These are phyloP conservation scores for Paramecium sexaurelia DNA, from an alignment of 73 alveolate genomes.

Conservation along the genomic window DNA sequence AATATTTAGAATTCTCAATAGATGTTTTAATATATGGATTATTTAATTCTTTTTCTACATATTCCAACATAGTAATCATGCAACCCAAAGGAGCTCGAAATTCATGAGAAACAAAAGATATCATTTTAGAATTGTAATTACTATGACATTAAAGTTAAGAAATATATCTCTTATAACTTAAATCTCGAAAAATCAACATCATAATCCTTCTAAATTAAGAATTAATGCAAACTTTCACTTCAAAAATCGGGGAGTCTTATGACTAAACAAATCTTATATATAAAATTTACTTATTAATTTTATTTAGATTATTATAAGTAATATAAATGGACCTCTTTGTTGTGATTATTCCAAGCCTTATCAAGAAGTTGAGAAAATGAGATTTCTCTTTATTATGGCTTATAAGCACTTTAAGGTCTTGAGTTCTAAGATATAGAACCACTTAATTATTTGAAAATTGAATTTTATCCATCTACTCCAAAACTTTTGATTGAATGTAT, in stretches of 20 bases:
- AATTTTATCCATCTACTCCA: not conserved
- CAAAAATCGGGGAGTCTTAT: not conserved
- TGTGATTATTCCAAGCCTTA: not conserved
- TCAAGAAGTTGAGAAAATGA: not conserved
- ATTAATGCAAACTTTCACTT: not conserved
- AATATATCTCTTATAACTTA: not conserved
- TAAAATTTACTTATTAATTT: not conserved
- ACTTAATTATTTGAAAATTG: not conserved
- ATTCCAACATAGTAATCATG: slow-evolving; percentile 29
- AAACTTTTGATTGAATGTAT: not conserved
- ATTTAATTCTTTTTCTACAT: slow-evolving; percentile 1
- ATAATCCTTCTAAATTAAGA: not conserved
- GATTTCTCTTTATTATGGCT: not conserved
- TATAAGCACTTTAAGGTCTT: not conserved
- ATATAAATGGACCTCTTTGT: not conserved
- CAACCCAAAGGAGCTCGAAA: slow-evolving; percentile 55
- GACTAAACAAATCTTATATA: not conserved
- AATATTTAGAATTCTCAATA: slow-evolving; percentile 48
- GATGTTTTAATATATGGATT: not conserved
- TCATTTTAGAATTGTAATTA: slow-evolving; percentile 41
- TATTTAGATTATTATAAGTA: not conserved
- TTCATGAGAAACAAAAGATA: slow-evolving; percentile 62
- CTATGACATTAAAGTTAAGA: not conserved
- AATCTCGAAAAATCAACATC: not conserved
- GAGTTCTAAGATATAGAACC: not conserved